These are phyloP conservation scores for Heliosperma pusillum DNA, from an alignment of 148 eudicot genomes.

Conservation along the genomic window DNA sequence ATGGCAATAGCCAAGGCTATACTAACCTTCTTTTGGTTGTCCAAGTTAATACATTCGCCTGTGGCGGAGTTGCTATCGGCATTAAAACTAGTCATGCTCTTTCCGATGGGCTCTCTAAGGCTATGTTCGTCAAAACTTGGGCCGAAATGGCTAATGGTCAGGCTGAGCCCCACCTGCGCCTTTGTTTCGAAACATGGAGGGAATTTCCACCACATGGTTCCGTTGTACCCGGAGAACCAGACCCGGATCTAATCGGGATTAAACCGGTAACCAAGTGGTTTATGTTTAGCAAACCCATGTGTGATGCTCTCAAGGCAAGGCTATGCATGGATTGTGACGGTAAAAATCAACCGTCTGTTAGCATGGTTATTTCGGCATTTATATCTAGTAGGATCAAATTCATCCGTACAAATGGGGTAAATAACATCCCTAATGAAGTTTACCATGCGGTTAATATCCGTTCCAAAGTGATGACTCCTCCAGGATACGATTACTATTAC, in stretches of 20 bases:
- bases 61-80: constrained; percentile 36
- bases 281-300: not conserved
- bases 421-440: not conserved
- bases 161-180: not conserved
- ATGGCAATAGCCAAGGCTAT: not conserved
- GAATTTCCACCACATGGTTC: constrained; percentile 7
- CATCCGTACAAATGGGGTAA: not conserved
- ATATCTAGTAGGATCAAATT: constrained; percentile 31
- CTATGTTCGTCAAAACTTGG: constrained; percentile 36
- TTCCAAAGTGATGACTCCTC: constrained; percentile 12
- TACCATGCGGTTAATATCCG: constrained; percentile 31
- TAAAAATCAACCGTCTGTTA: not conserved
- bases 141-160: constrained; percentile 19
- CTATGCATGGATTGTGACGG: too few species aligned
- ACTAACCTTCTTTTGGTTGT: constrained; percentile 17
- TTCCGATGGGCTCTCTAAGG: constrained; percentile 29
- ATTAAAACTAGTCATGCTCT: constrained; percentile 26
- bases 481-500: constrained; percentile 19
- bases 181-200: constrained; percentile 14
- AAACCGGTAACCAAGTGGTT: constrained; percentile 15
- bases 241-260: not conserved
- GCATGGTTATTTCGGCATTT: constrained; percentile 32
- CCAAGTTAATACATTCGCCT: constrained; percentile 30
- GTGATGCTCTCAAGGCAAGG: not conserved
- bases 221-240: not conserved